Evolutionary conservation across 306 rosid species (phyloP).

Genomic region (Biancaea sappan): DNA sequence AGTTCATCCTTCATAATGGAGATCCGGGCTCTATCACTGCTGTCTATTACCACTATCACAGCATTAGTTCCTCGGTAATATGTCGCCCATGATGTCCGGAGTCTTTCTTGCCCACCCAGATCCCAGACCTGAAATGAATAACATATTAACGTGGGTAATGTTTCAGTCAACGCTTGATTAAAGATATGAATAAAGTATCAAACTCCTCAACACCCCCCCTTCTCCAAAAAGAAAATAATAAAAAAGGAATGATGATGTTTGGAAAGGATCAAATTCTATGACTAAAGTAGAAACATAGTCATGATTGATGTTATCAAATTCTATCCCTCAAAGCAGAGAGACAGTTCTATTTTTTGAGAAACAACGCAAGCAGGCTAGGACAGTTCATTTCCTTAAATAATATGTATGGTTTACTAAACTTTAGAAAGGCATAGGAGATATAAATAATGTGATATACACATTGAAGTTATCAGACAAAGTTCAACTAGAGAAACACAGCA

Average conservation of each 20-base stretch:
- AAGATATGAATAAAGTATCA: not conserved
- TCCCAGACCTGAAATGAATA: constrained; percentile 83
- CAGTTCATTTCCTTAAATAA: not conserved
- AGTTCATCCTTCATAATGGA: constrained; percentile 94
- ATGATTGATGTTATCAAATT: not conserved
- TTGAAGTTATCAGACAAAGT: not conserved
- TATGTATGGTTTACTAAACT: not conserved
- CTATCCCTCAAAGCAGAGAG: not conserved
- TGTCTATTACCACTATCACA: constrained; percentile 87
- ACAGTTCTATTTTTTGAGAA: not conserved
- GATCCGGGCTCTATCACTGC: constrained; percentile 92
- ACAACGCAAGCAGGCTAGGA: not conserved
- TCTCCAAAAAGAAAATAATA: too few species aligned
- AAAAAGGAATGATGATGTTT: too few species aligned
- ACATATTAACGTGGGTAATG: constrained; percentile 10
- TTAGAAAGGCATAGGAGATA: constrained; percentile 2
- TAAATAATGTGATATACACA: not conserved
- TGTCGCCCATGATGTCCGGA: constrained; percentile 98
- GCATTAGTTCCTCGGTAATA: constrained; percentile 96
- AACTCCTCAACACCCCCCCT: not conserved
- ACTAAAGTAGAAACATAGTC: not conserved
- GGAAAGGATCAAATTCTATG: not conserved
- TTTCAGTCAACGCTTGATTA: not conserved
- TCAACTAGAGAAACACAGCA: not conserved
- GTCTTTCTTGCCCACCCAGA: constrained; percentile 98